These are phyloP conservation scores for Blastomyces parvus DNA, from an alignment of 2,329 filamentous ascomycete genomes.

Conservation along the genomic window DNA sequence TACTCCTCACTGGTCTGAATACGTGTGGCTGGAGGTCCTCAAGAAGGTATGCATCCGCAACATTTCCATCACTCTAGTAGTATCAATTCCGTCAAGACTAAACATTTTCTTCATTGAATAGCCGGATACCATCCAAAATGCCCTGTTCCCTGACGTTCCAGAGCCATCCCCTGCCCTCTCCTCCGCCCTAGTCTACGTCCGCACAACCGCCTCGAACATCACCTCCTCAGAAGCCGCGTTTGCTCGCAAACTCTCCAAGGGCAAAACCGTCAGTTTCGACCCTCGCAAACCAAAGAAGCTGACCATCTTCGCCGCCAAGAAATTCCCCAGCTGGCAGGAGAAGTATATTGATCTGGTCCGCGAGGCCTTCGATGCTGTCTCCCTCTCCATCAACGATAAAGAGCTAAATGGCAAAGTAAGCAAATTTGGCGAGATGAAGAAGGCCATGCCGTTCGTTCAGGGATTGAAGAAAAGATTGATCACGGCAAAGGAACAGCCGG, in stretches of 20 bases:
- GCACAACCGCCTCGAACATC: constrained; percentile 64
- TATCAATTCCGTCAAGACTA: background rate
- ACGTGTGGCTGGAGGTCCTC: constrained; percentile 88
- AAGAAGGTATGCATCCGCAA: constrained; percentile 43
- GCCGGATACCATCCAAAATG: constrained; percentile 65
- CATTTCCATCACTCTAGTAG: constrained; percentile 6
- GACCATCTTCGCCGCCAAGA: constrained; percentile 69
- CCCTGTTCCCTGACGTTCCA: constrained; percentile 62
- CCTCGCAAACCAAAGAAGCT: constrained; percentile 87
- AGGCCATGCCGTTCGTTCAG: constrained; percentile 96
- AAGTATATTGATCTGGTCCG: constrained; percentile 76
- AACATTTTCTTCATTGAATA: constrained; percentile 24
- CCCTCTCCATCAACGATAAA: constrained; percentile 65
- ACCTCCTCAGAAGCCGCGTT: constrained; percentile 66
- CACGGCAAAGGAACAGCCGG: constrained; percentile 52
- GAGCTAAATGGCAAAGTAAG: constrained; percentile 65
- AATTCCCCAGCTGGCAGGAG: constrained; percentile 84
- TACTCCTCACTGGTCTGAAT: constrained; percentile 87
- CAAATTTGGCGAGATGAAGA: constrained; percentile 78
- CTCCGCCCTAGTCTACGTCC: constrained; percentile 74
- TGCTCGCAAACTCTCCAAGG: constrained; percentile 85
- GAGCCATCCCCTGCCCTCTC: constrained; percentile 57
- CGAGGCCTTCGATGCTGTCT: constrained; percentile 56
- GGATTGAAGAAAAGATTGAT: constrained; percentile 72
- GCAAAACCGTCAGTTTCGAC: constrained; percentile 76